Base-by-base conservation (phyloP, 2,329 filamentous ascomycete genomes). In the Dryadomyces quercus-mongolicae region DNA sequence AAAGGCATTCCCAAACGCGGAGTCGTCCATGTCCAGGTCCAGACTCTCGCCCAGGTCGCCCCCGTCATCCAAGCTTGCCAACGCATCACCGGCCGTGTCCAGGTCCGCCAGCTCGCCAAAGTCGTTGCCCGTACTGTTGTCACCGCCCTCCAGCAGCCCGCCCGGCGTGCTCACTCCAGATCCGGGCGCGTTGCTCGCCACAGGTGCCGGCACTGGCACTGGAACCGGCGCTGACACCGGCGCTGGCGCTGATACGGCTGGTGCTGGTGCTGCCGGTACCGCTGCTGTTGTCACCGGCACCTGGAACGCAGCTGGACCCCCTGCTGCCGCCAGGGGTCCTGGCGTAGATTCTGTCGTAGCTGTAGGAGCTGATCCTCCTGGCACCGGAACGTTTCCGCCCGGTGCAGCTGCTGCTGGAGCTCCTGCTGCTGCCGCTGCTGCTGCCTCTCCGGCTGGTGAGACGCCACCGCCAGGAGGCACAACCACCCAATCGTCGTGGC, bases 1-100 rank as follows among this genome's bases (percentile, higher is more conserved):
- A 68, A 92, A 88, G 0, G 88, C 88, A 61, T 93, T 86, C 2
- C 86, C 88, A 70, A 93, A 93, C 1, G 86, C 88, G 40, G 84
- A 88, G 63, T 90, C 85, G 49, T 88, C 85, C 72, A 89, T 78
- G 58, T 84, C 85, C 71, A 84, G 66, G 76, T 84, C 43, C 82
- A 87, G 63, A 74, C 82, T 57, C 82, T 86, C 60, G 81, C 81
- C 49, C 82, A 85, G 58, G 76, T 85, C 61, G 77, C 74, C n/a
- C 79, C 78, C 46, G 16, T 78, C 77, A 4, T 79, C 81, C 63
- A 85, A 88, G 43, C 79, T 78, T 2, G 82, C 82, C 40, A 89
- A 70, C 3, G 84, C 85, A 63, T 88, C 59, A 15, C 83, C 85
- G 0, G 84, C 85, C 22, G 83, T 82, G 65, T 90, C 83, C 46